Evolutionary conservation across 139 green algal genomes (phyloP), one percentile per base, ranked within the genome.

Genomic region (Bryopsis sp.): DNA sequence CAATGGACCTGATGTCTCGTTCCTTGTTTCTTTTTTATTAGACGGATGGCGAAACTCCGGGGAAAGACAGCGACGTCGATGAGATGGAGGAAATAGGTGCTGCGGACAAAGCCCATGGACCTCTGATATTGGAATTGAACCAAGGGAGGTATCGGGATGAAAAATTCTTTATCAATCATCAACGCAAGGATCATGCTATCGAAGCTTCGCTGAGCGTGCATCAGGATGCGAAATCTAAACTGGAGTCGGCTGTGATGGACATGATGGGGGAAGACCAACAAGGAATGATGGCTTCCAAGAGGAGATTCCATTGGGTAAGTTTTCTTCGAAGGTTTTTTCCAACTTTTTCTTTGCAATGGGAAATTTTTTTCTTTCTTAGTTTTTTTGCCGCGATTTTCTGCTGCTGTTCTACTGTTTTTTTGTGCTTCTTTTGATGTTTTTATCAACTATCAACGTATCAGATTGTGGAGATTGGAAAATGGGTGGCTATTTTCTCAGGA

Each of bases 231-330:
- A 66, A 50, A 0, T 81, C 76, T 37, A 76, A 86, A 74, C 73
- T 87, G 65, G 58, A 74, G 61, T 33, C 63, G 2, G 83, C 83
- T 24, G 86, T 95, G 57, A 62, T 96, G 74, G 88, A 96, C 73
- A 39, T 96, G 22, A 82, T 74, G 1, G 88, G 72, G 2, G 89
- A 95, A 71, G 89, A 95, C 36, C 50, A 76, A 60, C 71, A 76
- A 31, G 73, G 75, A 47, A 7, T 26, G 39, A 26, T 29, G 62
- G 33, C 57, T 4, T 47, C 39, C 28, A 39, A 64, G 58, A 19
- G 58, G 61, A 38, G 33, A 26, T 61, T 61, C 33, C 50, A 61
- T 61, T 61, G 50, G 50, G 50, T n/a, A n/a, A n/a, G n/a, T n/a
- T n/a, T n/a, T n/a, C n/a, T n/a, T n/a, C n/a, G n/a, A n/a, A n/a